phyloP scores from a whole-genome alignment of 179 eudicot species.

The Patellifolia procumbens region DNA sequence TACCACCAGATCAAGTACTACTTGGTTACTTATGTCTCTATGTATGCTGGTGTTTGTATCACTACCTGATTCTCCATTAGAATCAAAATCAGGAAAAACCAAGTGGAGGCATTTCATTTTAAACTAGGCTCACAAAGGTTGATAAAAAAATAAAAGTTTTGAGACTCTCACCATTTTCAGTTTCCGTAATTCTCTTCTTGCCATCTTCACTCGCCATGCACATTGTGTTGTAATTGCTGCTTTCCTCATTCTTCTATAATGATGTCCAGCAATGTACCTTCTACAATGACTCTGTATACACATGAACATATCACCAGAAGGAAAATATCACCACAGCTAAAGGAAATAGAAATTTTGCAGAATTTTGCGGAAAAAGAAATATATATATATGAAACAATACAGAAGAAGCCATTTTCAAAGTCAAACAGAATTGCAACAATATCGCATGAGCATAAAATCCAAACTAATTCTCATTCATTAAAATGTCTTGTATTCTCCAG shows the following conservation, averaged over 20 bases:
- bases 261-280: slow-evolving; percentile 34
- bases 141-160: not conserved
- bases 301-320: slow-evolving; percentile 17
- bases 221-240: slow-evolving; percentile 71
- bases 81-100: not conserved
- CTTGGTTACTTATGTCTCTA: no score
- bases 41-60: not conserved
- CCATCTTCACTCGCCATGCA: slow-evolving; percentile 60
- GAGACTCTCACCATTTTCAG: slow-evolving; percentile 60
- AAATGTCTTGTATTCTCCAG: not conserved
- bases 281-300: slow-evolving; percentile 62
- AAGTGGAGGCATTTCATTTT: not conserved
- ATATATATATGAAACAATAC: not conserved
- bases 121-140: not conserved
- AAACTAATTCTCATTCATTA: not conserved
- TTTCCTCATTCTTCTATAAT: slow-evolving; percentile 46
- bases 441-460: not conserved
- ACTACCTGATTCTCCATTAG: not conserved
- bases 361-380: not conserved
- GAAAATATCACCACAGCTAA: not conserved
- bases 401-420: not conserved
- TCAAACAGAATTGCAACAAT: not conserved
- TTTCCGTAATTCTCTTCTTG: slow-evolving; percentile 63
- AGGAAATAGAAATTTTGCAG: not conserved
- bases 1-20: no score